phyloP scores from a whole-genome alignment of 495 filamentous ascomycete genomes.

The Recurvomyces mirabilis region DNA sequence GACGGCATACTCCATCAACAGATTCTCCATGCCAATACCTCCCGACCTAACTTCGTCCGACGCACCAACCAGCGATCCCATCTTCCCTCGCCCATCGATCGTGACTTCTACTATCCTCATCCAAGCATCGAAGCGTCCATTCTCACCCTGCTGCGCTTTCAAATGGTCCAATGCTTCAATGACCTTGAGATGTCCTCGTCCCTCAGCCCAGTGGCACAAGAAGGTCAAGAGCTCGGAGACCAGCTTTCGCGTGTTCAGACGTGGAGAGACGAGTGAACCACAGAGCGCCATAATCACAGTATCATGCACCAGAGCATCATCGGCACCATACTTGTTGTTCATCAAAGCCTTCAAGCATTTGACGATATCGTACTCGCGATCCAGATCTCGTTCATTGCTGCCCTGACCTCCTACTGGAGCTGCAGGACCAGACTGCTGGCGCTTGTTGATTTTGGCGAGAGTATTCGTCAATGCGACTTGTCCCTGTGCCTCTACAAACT shows the following conservation, averaged over 20 bases:
- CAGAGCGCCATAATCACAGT: constrained; percentile 80
- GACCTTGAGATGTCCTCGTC: constrained; percentile 89
- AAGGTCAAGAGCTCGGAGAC: constrained; percentile 96
- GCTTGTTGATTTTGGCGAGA: constrained; percentile 80
- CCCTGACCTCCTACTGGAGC: constrained; percentile 33
- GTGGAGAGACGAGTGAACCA: constrained; percentile 75
- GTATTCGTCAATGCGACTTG: constrained; percentile 94
- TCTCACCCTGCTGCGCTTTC: constrained; percentile 81
- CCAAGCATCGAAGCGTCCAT: constrained; percentile 95
- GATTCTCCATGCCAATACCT: constrained; percentile 96
- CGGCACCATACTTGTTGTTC: constrained; percentile 98
- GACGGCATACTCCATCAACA: constrained; percentile 97
- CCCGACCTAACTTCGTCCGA: constrained; percentile 95
- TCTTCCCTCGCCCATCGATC: constrained; percentile 91
- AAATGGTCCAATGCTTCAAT: constrained; percentile 86
- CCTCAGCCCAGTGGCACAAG: constrained; percentile 89
- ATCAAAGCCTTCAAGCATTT: constrained; percentile 95
- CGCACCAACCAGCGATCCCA: constrained; percentile 93
- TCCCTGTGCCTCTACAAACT: constrained; percentile 94
- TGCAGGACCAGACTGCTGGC: constrained; percentile 61
- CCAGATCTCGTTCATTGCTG: constrained; percentile 75
- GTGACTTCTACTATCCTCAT: constrained; percentile 98
- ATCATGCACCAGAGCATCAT: constrained; percentile 87
- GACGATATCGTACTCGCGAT: constrained; percentile 92
- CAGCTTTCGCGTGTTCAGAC: constrained; percentile 83